phyloP scores from a whole-genome alignment of 345 rosid species.

The Moricandia arvensis region DNA sequence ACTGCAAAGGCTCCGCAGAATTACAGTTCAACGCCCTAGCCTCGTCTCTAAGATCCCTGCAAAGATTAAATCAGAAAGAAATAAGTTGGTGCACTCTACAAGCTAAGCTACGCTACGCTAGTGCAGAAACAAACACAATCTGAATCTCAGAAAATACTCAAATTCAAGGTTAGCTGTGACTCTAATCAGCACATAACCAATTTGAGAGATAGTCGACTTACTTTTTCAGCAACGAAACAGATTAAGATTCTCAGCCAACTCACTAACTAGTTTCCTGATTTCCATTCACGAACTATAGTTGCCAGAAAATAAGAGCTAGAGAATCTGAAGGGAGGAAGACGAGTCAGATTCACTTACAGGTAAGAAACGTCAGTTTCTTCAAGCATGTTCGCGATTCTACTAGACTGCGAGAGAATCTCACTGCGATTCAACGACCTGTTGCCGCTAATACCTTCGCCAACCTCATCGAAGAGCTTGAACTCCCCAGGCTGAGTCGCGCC shows the following conservation, averaged over 20 bases:
- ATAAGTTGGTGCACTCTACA: background rate
- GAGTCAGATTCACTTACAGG: slow-evolving; percentile 55
- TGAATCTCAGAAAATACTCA: background rate
- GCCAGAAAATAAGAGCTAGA: slow-evolving; percentile 13
- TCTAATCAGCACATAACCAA: background rate
- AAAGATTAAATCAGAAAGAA: slow-evolving; percentile 3
- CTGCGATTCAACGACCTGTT: slow-evolving; percentile 56
- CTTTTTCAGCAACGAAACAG: slow-evolving; percentile 8
- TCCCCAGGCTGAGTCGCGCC: slow-evolving; percentile 73
- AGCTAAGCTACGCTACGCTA: slow-evolving; percentile 2
- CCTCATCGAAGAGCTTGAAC: slow-evolving; percentile 65
- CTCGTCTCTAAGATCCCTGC: slow-evolving; percentile 70
- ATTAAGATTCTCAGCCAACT: background rate
- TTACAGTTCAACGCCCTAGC: slow-evolving; percentile 36
- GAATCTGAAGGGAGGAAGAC: slow-evolving; percentile 3
- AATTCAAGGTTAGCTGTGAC: background rate
- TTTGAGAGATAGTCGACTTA: background rate
- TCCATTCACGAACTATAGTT: background rate
- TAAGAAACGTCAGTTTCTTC: slow-evolving; percentile 76
- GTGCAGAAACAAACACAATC: background rate
- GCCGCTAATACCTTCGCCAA: slow-evolving; percentile 25
- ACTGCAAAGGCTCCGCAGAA: slow-evolving; percentile 50
- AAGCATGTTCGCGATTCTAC: slow-evolving; percentile 77
- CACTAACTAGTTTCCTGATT: background rate
- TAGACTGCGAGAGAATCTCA: slow-evolving; percentile 68